Base-by-base conservation (phyloP, 352 stramenopile genomes). In the Phytophthora cryptogea region DNA sequence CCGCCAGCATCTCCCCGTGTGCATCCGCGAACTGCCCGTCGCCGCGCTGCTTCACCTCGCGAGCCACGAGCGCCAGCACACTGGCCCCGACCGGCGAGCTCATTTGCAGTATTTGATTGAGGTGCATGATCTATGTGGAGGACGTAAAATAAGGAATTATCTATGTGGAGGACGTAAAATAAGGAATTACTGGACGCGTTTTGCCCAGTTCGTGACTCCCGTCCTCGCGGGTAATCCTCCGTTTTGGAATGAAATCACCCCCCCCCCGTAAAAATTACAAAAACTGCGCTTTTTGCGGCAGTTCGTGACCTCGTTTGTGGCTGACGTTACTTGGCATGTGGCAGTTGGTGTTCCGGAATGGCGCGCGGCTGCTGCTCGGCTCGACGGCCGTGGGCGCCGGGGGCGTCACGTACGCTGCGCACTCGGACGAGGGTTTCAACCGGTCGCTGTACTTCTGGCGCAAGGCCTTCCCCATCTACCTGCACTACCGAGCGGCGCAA, bases 381-480 rank as follows among this genome's bases (percentile, higher is more conserved):
- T 82, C 79, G 28, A 78, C 77, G 17, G 80, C 70, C 10, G 68
- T 66, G 7, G 72, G 77, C 16, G 58, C 72, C 1, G 69, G 72
- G 7, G 78, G 78, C 43, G 69, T 89, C 8, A 72, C 81, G 36
- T 85, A 85, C 62, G 70, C 85, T 16, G 64, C 78, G 14, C 69
- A 92, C 26, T 76, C 68, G 16, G 85, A 95, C 55, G 87, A 95
- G 51, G 87, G 87, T 36, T 92, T 95, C 63, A 64, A 68, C 20
- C 80, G 87, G 5, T 93, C 83, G 13, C 59, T 93, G 3, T 91
- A 88, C 72, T 95, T 95, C 63, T 95, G 86, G 81, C 80, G 84
- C 58, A 90, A 92, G 60, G 87, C 83, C 9, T 91, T 95, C 68
- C 87, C 87, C 36, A 91, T 93, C 61, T 95, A 95, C 63, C 42